These are phyloP conservation scores for Colletotrichum lindemuthianum DNA, from an alignment of 2,329 filamentous ascomycete genomes.

Conservation along the genomic window DNA sequence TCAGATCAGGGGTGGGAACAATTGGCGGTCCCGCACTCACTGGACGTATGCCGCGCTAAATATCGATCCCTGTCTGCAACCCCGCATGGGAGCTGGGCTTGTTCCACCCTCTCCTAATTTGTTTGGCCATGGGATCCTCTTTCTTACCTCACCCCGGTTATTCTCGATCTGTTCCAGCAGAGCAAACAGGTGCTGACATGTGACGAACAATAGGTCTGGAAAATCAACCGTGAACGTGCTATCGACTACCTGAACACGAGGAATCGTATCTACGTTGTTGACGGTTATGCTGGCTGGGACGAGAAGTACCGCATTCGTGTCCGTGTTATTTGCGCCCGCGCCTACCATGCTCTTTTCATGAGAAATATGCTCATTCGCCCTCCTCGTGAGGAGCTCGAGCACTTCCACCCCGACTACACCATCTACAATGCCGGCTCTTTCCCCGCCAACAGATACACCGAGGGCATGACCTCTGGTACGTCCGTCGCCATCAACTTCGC, in stretches of 20 bases:
- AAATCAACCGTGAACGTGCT: constrained; percentile 98
- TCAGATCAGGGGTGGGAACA: no score
- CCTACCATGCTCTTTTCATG: constrained; percentile 99
- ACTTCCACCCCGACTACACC: constrained; percentile 99
- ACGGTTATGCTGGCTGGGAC: constrained; percentile 98
- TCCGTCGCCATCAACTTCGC: constrained; percentile 99
- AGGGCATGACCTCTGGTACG: constrained; percentile 98
- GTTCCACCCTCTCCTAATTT: constrained; percentile 7
- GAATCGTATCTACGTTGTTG: constrained; percentile 98
- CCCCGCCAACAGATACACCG: constrained; percentile 97
- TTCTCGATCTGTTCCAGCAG: not conserved
- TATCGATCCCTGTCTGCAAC: not conserved
- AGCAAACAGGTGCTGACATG: constrained; percentile 26
- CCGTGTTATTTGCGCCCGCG: constrained; percentile 96
- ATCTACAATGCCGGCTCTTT: constrained; percentile 99
- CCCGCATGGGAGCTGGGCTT: no score
- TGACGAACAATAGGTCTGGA: constrained; percentile 80
- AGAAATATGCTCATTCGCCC: constrained; percentile 99
- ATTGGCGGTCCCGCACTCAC: constrained; percentile 20
- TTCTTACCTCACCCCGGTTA: not conserved
- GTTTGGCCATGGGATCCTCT: constrained; percentile 11
- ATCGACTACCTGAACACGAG: constrained; percentile 99
- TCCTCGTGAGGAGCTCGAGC: constrained; percentile 87
- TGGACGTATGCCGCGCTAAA: constrained; percentile 29
- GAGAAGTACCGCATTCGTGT: constrained; percentile 98